Base-by-base conservation (phyloP, 2,329 filamentous ascomycete species). In the Xylaria sp. region DNA sequence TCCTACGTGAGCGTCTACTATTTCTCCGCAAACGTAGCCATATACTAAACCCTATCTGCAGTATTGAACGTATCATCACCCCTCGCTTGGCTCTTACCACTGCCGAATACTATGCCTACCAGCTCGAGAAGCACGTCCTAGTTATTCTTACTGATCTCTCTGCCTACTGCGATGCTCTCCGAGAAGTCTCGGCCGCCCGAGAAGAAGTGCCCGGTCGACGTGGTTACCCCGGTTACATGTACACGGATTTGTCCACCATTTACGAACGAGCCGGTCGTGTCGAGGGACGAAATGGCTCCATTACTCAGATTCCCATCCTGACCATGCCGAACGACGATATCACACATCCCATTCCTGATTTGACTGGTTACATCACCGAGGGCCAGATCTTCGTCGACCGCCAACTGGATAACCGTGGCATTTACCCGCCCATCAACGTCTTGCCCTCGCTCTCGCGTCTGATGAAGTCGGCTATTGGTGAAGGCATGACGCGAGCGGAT, bases 241-340 rank as follows among this genome's bases (percentile, higher is more conserved):
- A 99, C 85, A 99, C 95, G 71, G 96, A 99, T 87, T 91, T 99
- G 88, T 97, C 95, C 62, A 99, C 95, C 75, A 97, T 99, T 73
- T 99, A 99, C 85, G 95, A 99, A 82, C 93, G 95, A 82, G 95
- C 95, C 71, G 95, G 95, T 75, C 95, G 95, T 90, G 95, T 99
- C 52, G 85, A 92, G 74, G 96, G 96, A 71, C 91, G 96, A 72
- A 97, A 98, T 74, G 95, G 96, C 63, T 99, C 95, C 72, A 99
- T 99, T 73, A 99, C 96, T 19, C 95, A 99, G 81, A 97, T 99
- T 73, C 95, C 95, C 63, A 99, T 99, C 77, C 79, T 99, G 80
- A 97, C 95, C 70, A 99, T 99, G 95, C 95, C 95, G 74, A 99
- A 99, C 87, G 94, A 99, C 76, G 94, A 99, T 80, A 99, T 99